Evolutionary conservation across 192 early-diverging fungal species (phyloP).

Genomic region (Dissophora globulifera): DNA sequence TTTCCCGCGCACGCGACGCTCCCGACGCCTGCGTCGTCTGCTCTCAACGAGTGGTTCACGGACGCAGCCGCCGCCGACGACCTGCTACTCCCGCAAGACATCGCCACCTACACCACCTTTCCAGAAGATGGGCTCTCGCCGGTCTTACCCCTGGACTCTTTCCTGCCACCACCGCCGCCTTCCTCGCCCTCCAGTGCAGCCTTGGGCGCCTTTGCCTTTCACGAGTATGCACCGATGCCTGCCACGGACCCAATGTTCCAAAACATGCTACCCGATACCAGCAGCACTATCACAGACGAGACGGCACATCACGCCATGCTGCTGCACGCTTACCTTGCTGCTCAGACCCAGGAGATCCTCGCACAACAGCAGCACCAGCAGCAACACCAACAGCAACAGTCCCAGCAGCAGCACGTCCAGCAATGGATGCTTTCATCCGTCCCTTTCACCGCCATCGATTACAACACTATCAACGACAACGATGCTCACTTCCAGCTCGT

Average conservation of each 20-base stretch:
- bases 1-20: background rate
- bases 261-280: background rate
- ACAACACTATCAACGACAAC: too few species aligned
- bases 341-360: slow-evolving; percentile 21
- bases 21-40: background rate
- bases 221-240: slow-evolving; percentile 11
- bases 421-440: slow-evolving; percentile 5
- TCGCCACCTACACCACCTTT: slow-evolving; percentile 36
- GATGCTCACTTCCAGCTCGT: too few species aligned
- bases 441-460: background rate
- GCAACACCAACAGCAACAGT: too few species aligned
- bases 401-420: slow-evolving; percentile 24
- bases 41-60: slow-evolving; percentile 8
- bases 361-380: slow-evolving; percentile 2
- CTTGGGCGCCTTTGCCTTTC: slow-evolving; percentile 10
- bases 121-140: slow-evolving; percentile 24
- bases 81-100: slow-evolving; percentile 22
- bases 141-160: slow-evolving; percentile 28
- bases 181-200: too few species aligned
- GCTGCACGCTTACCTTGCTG: slow-evolving; percentile 34
- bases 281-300: slow-evolving; percentile 4
- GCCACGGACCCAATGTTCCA: background rate
- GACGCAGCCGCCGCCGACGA: slow-evolving; percentile 8
- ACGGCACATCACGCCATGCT: slow-evolving; percentile 38
- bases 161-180: background rate